Evolutionary conservation across 495 filamentous ascomycete species (phyloP), one percentile per base, ranked within the genome.

Genomic region (Geoglossum glabrum): DNA sequence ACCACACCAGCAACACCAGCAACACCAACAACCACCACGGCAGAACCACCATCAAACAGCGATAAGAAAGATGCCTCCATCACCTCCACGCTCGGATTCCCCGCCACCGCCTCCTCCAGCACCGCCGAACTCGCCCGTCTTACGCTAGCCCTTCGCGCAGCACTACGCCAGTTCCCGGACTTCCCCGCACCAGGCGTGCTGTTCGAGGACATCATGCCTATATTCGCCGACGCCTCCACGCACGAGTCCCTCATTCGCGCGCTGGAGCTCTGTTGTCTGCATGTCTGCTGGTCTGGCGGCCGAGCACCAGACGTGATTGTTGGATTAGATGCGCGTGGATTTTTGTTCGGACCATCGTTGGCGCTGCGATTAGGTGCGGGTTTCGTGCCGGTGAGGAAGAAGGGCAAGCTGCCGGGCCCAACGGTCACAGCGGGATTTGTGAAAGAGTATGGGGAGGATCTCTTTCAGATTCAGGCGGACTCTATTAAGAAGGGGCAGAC

Each of bases 161-260:
- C 79, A 33, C 73, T 87, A 52, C 78, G 80, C 62, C 83, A 85
- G 70, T 95, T 85, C 73, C 84, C 85, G 59, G 88, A 99, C 76
- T 97, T 99, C 73, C 93, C 93, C 34, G 82, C 84, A 54, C 84
- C 85, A 6, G 93, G 93, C 68, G 89, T 99, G 67, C 77, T 94
- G 57, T 99, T 99, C 72, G 87, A 96, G 77, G 93, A 99, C 71
- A 96, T 99, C 72, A 81, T 99, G 59, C 93, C 92, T 33, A 83
- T 99, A 63, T 99, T 99, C 75, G 82, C 84, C 68, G 75, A 86
- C 62, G 79, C 80, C n/a, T 65, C 68, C 27, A 72, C 88, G 54
- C 92, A 96, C 71, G 74, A 75, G 57, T 74, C 79, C 27, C 82
- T 99, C 27, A 72, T 97, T 64, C 82, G 83, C 62, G 90, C 87